Percentiles rank a stretch among this genome's conserved stretches.
Conservation (phyloP, 106 monocot species). For the Dendrobium catenatum region DNA sequence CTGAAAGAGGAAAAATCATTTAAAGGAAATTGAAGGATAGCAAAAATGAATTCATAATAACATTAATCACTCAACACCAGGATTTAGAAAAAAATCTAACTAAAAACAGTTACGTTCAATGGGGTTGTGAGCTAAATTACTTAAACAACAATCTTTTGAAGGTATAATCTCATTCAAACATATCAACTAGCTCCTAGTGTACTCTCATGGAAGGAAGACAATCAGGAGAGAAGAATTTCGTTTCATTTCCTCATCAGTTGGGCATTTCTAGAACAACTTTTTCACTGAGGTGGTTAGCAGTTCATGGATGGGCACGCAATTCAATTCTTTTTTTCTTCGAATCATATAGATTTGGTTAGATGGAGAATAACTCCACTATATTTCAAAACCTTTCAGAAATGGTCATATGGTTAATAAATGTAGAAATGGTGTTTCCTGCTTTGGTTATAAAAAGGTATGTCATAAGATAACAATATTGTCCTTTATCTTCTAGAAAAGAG, state of each 20-base stretch:
- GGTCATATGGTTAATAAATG: not conserved
- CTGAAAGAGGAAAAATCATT: constrained; percentile 32
- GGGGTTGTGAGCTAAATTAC: too few species aligned
- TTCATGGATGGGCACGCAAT: not conserved
- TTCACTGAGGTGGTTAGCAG: not conserved
- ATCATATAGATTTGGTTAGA: not conserved
- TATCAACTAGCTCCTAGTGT: not conserved
- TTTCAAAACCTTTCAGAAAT: not conserved
- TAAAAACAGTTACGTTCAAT: too few species aligned
- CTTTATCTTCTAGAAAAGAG: not conserved
- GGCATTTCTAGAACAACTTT: not conserved
- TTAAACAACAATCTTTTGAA: too few species aligned
- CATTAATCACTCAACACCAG: not conserved
- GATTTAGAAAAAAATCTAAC: too few species aligned
- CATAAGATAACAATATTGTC: not conserved
- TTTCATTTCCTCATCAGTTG: not conserved
- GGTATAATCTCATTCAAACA: too few species aligned
- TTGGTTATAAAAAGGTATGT: not conserved
- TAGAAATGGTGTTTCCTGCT: not conserved
- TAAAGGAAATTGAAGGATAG: not conserved
- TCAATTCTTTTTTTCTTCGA: not conserved
- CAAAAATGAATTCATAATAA: not conserved
- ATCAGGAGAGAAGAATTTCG: not conserved
- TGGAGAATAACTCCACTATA: not conserved
- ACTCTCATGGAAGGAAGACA: not conserved